Conservation (phyloP, 352 stramenopile genomes). For the Globisporangium spinosum region DNA sequence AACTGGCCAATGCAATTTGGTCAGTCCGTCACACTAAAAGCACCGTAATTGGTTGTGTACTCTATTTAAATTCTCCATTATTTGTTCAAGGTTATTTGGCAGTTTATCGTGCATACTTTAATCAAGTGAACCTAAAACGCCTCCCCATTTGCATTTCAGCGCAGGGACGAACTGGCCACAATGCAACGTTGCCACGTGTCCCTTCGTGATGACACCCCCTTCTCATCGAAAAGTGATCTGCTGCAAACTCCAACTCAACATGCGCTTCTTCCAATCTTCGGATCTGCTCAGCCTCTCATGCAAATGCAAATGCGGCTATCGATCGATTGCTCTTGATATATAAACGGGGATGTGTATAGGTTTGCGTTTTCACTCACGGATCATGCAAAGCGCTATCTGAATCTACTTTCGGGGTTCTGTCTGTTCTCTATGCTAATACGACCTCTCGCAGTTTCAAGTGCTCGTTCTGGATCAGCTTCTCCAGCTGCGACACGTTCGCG, state of each 20-base stretch:
- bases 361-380: not conserved
- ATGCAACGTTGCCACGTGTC: not conserved
- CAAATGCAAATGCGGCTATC: not conserved
- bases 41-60: too few species aligned
- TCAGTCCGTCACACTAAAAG: too few species aligned
- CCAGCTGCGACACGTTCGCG: slow-evolving; percentile 81
- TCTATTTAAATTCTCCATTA: not conserved
- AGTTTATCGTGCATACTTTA: not conserved
- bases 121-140: not conserved
- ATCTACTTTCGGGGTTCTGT: not conserved
- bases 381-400: slow-evolving; percentile 1
- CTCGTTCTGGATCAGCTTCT: slow-evolving; percentile 83
- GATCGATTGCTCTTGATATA: not conserved
- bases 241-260: not conserved
- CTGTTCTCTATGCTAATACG: slow-evolving; percentile 41
- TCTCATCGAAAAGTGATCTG: not conserved
- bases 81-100: not conserved
- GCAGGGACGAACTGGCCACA: not conserved
- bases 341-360: slow-evolving; percentile 2
- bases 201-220: not conserved
- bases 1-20: too few species aligned
- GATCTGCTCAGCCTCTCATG: not conserved
- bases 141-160: not conserved
- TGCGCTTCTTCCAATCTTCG: not conserved
- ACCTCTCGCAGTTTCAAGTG: slow-evolving; percentile 75